These are phyloP conservation scores for Pythium vanterpoolii DNA, from an alignment of 352 stramenopile genomes.

Conservation along the genomic window DNA sequence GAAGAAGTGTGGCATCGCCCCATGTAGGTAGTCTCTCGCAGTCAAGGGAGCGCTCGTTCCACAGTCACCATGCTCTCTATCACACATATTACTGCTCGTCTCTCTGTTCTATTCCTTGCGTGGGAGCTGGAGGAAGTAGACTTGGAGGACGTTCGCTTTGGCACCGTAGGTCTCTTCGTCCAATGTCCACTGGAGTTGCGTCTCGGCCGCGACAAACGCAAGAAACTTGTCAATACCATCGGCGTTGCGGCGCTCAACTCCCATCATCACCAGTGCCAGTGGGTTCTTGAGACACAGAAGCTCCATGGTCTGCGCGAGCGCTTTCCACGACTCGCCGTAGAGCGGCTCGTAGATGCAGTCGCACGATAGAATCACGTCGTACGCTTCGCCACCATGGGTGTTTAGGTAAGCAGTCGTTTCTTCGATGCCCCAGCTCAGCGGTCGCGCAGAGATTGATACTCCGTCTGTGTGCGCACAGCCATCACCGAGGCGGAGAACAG, in stretches of 20 bases:
- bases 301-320: constrained; percentile 87
- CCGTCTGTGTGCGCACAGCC: not conserved
- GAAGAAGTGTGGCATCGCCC: constrained; percentile 92
- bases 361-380: constrained; percentile 93
- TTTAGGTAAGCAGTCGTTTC: constrained; percentile 65
- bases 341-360: constrained; percentile 95
- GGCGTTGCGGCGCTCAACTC: constrained; percentile 74
- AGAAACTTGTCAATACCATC: constrained; percentile 84
- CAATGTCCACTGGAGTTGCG: constrained; percentile 42
- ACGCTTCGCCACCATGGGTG: constrained; percentile 39
- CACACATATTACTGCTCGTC: not conserved
- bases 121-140: constrained; percentile 58
- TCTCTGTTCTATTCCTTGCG: not conserved
- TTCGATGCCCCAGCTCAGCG: constrained; percentile 78
- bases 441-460: constrained; percentile 45
- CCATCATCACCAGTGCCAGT: constrained; percentile 60
- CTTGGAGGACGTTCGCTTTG: constrained; percentile 59
- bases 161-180: constrained; percentile 40
- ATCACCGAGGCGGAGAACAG: constrained; percentile 34
- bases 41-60: too few relatives aligned
- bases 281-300: constrained; percentile 56
- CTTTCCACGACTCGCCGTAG: constrained; percentile 90
- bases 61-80: too few relatives aligned
- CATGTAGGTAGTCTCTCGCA: too few relatives aligned
- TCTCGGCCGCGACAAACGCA: constrained; percentile 46